Evolutionary conservation across 148 eudicot species (phyloP), one percentile per base, ranked within the genome.

Genomic region (Amaranthus hypochondriacus): DNA sequence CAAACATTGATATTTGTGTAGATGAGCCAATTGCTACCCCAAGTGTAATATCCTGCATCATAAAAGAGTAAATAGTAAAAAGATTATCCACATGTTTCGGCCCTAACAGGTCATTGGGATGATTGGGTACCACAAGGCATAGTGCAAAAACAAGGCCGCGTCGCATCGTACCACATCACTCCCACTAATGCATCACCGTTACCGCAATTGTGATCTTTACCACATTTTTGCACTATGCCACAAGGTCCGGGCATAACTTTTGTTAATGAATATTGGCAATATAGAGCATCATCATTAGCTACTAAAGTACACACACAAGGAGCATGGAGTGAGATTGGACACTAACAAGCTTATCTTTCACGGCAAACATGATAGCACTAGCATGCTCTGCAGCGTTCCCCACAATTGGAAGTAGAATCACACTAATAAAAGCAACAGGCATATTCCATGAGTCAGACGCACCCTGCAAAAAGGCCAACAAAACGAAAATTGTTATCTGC

Each of bases 341-440:
- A 87, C 95, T 89, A 68, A 94, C 97, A 78, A 94, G 97, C 78
- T 94, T 91, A 81, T 94, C 96, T 80, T 94, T 90, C 77, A 87
- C 81, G 21, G 97, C 97, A 83, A 92, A 94, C 92, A 92, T 90
- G 74, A 94, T 89, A 56, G 98, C 96, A 85, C 96, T 92, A 9
- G 96, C 98, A 86, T 92, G 96, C 79, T 89, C 98, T 66, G 98
- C 97, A 70, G 98, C 98, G 76, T 93, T 93, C 13, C 96, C 97
- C 5, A 91, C 97, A 75, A 94, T 89, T 68, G 98, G 97, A 82
- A 90, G 97, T 79, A 92, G 80, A 80, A 94, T 92, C 66, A 92
- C 96, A 74, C 98, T 92, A 48, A 92, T 92, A 83, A 92, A 92
- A 64, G 93, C 81, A 48, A 90, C 87, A 5, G 98, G 92, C 83